A percentile compares a stretch with the other conserved stretches of the same genome.
These are phyloP conservation scores for Saccharomycopsis vini DNA, from an alignment of 805 yeast species.

Conservation along the genomic window DNA sequence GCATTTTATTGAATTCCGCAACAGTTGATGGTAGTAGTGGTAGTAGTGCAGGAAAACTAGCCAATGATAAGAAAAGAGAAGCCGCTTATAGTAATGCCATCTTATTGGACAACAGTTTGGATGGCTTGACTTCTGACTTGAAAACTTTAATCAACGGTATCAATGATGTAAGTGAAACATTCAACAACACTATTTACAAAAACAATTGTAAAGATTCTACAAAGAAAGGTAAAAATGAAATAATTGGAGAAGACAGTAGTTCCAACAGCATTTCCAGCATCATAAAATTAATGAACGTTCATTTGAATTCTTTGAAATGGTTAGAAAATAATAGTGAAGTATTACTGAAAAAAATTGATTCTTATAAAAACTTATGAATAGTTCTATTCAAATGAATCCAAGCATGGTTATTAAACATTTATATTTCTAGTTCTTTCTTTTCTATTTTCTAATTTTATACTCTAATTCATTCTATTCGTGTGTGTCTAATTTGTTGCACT, in stretches of 20 bases:
- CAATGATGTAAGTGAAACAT: conserved; percentile 72
- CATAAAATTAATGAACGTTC: conserved; percentile 75
- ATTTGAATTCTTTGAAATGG: conserved; percentile 82
- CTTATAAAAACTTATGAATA: conserved; percentile 8
- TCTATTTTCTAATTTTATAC: too few species aligned
- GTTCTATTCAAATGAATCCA: neutral
- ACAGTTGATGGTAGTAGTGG: neutral
- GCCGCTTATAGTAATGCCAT: conserved; percentile 86
- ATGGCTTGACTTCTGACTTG: conserved; percentile 66
- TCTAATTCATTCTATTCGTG: too few species aligned
- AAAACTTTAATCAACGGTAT: conserved; percentile 71
- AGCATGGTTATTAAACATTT: too few species aligned
- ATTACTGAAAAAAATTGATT: conserved; percentile 52
- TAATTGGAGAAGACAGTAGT: conserved; percentile 28
- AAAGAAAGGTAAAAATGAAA: conserved; percentile 24
- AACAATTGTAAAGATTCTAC: conserved; percentile 28
- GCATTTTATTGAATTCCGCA: conserved; percentile 20
- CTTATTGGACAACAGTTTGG: conserved; percentile 71
- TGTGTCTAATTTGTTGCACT: too few species aligned
- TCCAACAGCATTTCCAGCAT: conserved; percentile 55
- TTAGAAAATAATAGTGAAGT: conserved; percentile 65
- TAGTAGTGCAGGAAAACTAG: conserved; percentile 1
- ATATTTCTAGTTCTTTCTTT: too few species aligned
- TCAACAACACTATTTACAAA: conserved; percentile 49
- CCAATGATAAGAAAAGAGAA: conserved; percentile 70